Percentiles rank a stretch among this genome's conserved stretches.
These are phyloP conservation scores for Ophiostoma sp. DNA, from an alignment of 2,329 filamentous ascomycete genomes.

Conservation along the genomic window DNA sequence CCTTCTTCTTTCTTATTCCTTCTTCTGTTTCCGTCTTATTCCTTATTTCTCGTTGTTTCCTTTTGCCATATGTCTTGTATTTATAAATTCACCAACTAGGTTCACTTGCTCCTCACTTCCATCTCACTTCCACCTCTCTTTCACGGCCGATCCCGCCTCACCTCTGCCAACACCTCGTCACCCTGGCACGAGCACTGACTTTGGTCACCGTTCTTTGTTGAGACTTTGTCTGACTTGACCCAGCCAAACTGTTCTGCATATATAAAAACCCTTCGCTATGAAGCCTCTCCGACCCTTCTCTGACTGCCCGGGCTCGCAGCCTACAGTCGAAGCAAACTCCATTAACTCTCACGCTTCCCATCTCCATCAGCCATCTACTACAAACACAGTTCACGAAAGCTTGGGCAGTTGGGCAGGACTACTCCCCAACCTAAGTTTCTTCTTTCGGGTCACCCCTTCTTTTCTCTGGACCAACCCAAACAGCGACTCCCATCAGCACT, in stretches of 20 bases:
- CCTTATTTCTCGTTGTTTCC: slow-evolving; percentile 7
- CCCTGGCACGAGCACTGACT: not conserved
- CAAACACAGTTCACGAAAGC: not conserved
- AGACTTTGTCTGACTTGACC: not conserved
- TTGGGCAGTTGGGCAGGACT: not conserved
- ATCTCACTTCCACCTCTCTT: not conserved
- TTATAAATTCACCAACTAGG: not conserved
- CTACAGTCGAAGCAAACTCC: not conserved
- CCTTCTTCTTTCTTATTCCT: not conserved
- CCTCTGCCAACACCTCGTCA: not conserved
- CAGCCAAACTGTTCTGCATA: not conserved
- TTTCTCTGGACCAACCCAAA: not conserved
- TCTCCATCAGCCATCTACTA: not conserved
- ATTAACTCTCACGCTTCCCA: not conserved
- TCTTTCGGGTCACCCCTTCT: not conserved
- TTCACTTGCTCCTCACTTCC: not conserved
- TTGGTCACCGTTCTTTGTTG: not conserved
- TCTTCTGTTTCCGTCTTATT: not conserved
- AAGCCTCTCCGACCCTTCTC: not conserved
- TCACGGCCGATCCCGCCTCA: not conserved
- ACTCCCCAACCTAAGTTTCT: not conserved
- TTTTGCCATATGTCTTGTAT: not conserved
- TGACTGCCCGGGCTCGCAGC: not conserved
- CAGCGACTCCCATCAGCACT: not conserved
- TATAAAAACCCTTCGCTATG: not conserved